Percentiles rank a stretch among this genome's conserved stretches.
Conservation (phyloP, 208 protist species). For the Endotrypanum monterogeii region DNA sequence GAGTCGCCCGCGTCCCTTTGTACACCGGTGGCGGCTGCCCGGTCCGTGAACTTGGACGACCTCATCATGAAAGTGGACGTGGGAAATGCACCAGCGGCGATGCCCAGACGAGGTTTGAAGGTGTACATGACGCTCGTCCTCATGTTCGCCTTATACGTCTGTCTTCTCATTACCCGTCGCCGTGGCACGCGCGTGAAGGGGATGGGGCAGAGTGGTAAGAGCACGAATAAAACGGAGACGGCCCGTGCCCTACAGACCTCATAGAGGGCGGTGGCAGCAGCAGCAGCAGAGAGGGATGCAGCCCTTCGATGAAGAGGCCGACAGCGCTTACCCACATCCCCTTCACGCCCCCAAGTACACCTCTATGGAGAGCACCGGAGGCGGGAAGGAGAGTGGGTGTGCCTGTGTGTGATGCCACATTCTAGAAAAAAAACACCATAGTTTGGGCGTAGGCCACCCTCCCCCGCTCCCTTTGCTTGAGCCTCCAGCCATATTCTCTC, state of each 20-base stretch:
- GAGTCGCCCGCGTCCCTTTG: not conserved
- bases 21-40: no score
- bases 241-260: constrained; percentile 5
- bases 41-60: not conserved
- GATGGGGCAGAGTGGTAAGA: not conserved
- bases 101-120: constrained; percentile 35
- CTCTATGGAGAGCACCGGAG: no score
- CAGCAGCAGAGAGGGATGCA: not conserved
- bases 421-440: no score
- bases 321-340: no score
- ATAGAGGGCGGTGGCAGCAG: not conserved
- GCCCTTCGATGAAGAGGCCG: no score
- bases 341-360: no score
- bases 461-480: not conserved
- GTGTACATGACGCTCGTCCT: constrained; percentile 36
- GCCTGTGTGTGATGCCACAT: no score
- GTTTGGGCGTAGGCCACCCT: not conserved
- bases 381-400: no score
- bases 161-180: constrained; percentile 26
- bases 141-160: constrained; percentile 42
- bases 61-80: constrained; percentile 22
- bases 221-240: not conserved
- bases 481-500: not conserved
- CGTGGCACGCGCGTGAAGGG: constrained; percentile 5
- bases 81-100: not conserved